A percentile compares a stretch with the other conserved stretches of the same genome.
Evolutionary conservation across 1,284 basidiomycete species (phyloP).

Genomic region (Naganishia liquefaciens): DNA sequence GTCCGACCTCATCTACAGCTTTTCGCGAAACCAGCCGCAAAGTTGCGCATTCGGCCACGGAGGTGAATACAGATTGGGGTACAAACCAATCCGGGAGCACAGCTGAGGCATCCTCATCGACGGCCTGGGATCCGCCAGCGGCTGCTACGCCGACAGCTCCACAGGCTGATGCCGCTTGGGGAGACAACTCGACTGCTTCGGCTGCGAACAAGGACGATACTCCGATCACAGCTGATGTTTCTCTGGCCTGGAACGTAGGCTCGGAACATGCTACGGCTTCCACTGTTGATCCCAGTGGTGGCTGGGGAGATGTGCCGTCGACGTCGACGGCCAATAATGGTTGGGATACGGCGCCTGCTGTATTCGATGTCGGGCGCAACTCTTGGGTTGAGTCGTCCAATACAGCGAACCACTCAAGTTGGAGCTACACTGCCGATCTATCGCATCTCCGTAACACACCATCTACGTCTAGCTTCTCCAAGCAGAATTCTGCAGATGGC

Average conservation of each 20-base stretch:
- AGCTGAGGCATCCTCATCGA: background rate
- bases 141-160: no score
- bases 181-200: background rate
- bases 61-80: background rate
- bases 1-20: background rate
- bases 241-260: background rate
- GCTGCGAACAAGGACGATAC: background rate
- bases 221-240: background rate
- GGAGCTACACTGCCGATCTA: no score
- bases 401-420: background rate
- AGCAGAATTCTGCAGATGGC: no score
- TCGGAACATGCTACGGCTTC: background rate
- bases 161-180: no score
- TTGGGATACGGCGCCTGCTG: background rate
- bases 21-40: background rate
- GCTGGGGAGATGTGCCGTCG: constrained; percentile 1
- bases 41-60: background rate
- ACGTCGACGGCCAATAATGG: background rate
- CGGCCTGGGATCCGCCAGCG: background rate
- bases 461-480: no score
- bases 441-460: no score
- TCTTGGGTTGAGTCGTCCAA: background rate
- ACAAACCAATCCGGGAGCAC: no score
- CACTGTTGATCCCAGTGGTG: background rate
- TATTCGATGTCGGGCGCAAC: background rate